Evolutionary conservation across 2,329 filamentous ascomycete genomes (phyloP), one percentile per base, ranked within the genome.

Genomic region (Exophiala viscosa): DNA sequence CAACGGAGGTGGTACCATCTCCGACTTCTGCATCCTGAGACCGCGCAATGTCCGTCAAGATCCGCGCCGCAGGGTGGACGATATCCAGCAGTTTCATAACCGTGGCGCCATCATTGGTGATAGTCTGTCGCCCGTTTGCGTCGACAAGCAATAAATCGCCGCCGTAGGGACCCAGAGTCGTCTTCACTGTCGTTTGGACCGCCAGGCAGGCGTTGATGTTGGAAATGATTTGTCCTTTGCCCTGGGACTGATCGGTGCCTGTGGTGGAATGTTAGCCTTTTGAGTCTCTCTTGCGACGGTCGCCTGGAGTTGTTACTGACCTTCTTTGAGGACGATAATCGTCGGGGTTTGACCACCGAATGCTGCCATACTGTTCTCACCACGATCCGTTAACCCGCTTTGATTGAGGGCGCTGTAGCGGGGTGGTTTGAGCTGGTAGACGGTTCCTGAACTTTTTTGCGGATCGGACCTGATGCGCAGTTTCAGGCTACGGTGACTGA

Each of bases 11-110:
- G 52, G 93, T 99, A 66, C 93, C 93, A 69, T 99, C 93, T 66
- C 93, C 93, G 53, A 99, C 93, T 79, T 99, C 93, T 63, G 93
- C 93, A 72, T 99, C 93, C 86, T 99, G 93, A 69, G 92, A 97
- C 74, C 93, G 86, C 60, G 93, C 92, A 68, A 99, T 99, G 70
- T 99, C 93, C 72, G 93, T 95, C 67, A 99, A 87, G 71, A 99
- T 93, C 72, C 91, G 86, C 65, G 93, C 93, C 63, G 93, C 93
- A 63, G 93, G 93, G 77, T 99, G 93, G 58, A 99, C 89, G 66
- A 99, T 97, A 70, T 99, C 93, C 70, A 99, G 87, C 50, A 99
- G 87, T 89, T 96, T 97, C 93, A 99, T 99, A 57, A 97, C 93
- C 45, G 93, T 99, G 44, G 93, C 93, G 68, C 93, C 93, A 76